These are phyloP conservation scores for Mycena belliarum DNA, from an alignment of 768 basidiomycete species.

Conservation along the genomic window DNA sequence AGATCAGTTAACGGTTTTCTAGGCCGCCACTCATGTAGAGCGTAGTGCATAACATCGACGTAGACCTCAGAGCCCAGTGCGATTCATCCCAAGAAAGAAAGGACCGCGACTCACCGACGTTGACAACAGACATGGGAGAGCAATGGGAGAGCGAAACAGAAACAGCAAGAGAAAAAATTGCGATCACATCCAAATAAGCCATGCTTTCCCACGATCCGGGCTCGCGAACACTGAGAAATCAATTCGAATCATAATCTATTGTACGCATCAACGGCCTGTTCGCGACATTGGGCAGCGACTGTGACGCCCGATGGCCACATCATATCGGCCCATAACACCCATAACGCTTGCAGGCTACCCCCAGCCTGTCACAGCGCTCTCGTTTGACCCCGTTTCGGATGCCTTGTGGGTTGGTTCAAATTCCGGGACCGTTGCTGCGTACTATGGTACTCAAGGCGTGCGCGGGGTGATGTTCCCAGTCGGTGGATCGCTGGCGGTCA, in stretches of 20 bases:
- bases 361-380: constrained; percentile 70
- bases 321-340: constrained; percentile 35
- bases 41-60: constrained; percentile 48
- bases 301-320: constrained; percentile 33
- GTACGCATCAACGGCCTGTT: too few species aligned
- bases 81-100: constrained; percentile 41
- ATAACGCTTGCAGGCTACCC: constrained; percentile 36
- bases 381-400: constrained; percentile 91
- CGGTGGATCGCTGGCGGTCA: constrained; percentile 67
- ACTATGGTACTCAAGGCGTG: constrained; percentile 61
- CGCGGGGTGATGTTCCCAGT: constrained; percentile 76
- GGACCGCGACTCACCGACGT: constrained; percentile 7
- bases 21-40: constrained; percentile 48
- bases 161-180: too few species aligned
- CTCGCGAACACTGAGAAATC: too few species aligned
- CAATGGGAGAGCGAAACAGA: too few species aligned
- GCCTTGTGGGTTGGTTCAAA: constrained; percentile 84
- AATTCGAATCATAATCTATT: too few species aligned
- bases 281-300: too few species aligned
- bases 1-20: constrained; percentile 54
- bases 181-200: too few species aligned
- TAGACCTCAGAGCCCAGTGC: constrained; percentile 60
- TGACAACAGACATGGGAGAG: too few species aligned
- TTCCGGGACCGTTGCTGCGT: constrained; percentile 67
- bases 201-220: too few species aligned